Conservation (phyloP, 2,329 filamentous ascomycete species). For the Neurospora crassa region DNA sequence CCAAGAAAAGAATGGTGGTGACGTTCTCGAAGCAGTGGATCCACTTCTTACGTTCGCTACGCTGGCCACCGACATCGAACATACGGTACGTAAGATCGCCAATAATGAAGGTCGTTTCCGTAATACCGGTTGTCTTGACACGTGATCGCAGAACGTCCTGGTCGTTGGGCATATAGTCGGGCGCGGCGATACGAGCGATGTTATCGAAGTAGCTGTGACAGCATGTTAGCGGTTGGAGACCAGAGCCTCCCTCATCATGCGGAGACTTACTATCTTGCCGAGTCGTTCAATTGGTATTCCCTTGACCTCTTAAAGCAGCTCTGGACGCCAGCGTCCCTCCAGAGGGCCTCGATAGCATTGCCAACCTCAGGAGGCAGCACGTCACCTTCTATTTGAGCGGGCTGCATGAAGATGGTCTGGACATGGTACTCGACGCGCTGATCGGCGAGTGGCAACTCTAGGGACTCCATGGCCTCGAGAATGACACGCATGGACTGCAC, state of each 20-base stretch:
- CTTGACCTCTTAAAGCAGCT: slow-evolving; percentile 92
- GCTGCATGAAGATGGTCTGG: slow-evolving; percentile 98
- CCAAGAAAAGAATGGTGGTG: slow-evolving; percentile 90
- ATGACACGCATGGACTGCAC: slow-evolving; percentile 63
- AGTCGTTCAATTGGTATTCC: slow-evolving; percentile 95
- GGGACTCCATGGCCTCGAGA: slow-evolving; percentile 58
- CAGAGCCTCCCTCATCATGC: background rate
- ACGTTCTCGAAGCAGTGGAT: slow-evolving; percentile 99
- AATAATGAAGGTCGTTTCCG: slow-evolving; percentile 92
- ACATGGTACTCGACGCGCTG: slow-evolving; percentile 94
- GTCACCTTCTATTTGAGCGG: slow-evolving; percentile 91
- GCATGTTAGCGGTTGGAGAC: slow-evolving; percentile 23
- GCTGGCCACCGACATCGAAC: slow-evolving; percentile 94
- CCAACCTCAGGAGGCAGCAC: slow-evolving; percentile 90
- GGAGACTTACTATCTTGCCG: slow-evolving; percentile 76
- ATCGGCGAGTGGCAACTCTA: slow-evolving; percentile 77
- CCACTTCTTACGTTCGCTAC: slow-evolving; percentile 98
- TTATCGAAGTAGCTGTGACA: slow-evolving; percentile 80
- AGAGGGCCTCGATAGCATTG: slow-evolving; percentile 82
- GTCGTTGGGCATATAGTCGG: slow-evolving; percentile 90
- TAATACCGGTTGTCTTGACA: slow-evolving; percentile 97
- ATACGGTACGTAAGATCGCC: slow-evolving; percentile 91
- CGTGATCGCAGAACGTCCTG: slow-evolving; percentile 91
- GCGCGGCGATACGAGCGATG: slow-evolving; percentile 79
- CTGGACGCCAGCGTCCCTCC: slow-evolving; percentile 88